Percentiles rank a stretch among this genome's conserved stretches.
phyloP scores from a whole-genome alignment of 2,329 filamentous ascomycete genomes.

The Daldinia sp. region DNA sequence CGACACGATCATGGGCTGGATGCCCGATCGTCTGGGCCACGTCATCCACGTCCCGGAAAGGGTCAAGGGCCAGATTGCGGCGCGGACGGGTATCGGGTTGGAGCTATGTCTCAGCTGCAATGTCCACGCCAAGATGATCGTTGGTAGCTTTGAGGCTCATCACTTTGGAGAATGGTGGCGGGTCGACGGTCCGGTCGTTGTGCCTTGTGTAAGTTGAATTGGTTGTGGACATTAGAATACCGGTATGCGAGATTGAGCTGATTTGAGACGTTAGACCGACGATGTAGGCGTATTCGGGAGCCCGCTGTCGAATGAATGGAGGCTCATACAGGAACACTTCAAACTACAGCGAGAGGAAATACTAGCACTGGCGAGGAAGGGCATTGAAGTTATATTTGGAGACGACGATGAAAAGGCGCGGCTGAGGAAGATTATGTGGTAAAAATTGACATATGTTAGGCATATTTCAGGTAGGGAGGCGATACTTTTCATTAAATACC shows the following conservation, averaged over 20 bases:
- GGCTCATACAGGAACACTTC: constrained; percentile 76
- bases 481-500: too few relatives aligned
- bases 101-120: constrained; percentile 86
- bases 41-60: constrained; percentile 76
- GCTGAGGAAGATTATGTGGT: constrained; percentile 61
- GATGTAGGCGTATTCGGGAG: constrained; percentile 85
- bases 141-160: constrained; percentile 71
- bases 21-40: constrained; percentile 76
- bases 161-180: constrained; percentile 80
- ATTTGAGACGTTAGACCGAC: constrained; percentile 67
- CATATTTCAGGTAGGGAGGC: background rate
- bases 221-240: background rate
- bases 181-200: constrained; percentile 65
- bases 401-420: constrained; percentile 67
- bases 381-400: constrained; percentile 72
- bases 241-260: background rate
- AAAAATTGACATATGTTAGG: background rate
- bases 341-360: constrained; percentile 57
- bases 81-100: constrained; percentile 64
- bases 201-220: constrained; percentile 69
- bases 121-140: constrained; percentile 76
- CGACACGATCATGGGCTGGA: constrained; percentile 68
- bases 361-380: constrained; percentile 65
- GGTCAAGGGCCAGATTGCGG: constrained; percentile 63
- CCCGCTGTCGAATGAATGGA: constrained; percentile 78